These are phyloP conservation scores for Thielaviopsis musarum DNA, from an alignment of 2,329 filamentous ascomycete species.

Conservation along the genomic window DNA sequence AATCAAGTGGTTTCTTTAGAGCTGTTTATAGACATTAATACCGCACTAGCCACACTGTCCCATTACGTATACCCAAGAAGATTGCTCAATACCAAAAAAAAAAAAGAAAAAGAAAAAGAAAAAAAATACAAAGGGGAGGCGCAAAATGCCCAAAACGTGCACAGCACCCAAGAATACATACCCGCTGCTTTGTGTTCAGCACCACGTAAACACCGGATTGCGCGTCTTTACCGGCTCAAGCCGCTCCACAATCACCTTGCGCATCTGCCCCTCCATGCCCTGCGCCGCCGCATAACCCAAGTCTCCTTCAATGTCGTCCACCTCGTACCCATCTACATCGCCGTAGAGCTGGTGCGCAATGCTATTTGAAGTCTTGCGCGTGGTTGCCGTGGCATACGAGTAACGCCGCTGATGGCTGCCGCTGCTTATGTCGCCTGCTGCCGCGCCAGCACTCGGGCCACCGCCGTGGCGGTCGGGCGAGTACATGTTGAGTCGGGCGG, in stretches of 20 bases:
- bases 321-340: constrained; percentile 42
- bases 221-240: constrained; percentile 89
- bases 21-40: background rate
- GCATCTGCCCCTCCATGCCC: constrained; percentile 77
- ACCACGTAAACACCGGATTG: constrained; percentile 96
- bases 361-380: constrained; percentile 30
- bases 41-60: background rate
- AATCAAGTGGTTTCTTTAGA: no score
- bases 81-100: background rate
- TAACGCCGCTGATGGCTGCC: constrained; percentile 28
- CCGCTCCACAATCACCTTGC: constrained; percentile 92
- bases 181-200: constrained; percentile 31
- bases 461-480: constrained; percentile 27
- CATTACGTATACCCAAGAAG: background rate
- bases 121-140: background rate
- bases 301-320: constrained; percentile 77
- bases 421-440: constrained; percentile 21
- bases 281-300: constrained; percentile 87
- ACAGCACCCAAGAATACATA: background rate
- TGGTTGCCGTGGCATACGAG: constrained; percentile 33
- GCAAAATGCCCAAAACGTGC: background rate
- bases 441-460: constrained; percentile 15
- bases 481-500: constrained; percentile 26
- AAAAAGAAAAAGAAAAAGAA: background rate
- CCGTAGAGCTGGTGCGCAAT: constrained; percentile 37